Percentiles rank a stretch among this genome's conserved stretches.
phyloP scores from a whole-genome alignment of 495 filamentous ascomycete species.

The Neurospora tetraspora region DNA sequence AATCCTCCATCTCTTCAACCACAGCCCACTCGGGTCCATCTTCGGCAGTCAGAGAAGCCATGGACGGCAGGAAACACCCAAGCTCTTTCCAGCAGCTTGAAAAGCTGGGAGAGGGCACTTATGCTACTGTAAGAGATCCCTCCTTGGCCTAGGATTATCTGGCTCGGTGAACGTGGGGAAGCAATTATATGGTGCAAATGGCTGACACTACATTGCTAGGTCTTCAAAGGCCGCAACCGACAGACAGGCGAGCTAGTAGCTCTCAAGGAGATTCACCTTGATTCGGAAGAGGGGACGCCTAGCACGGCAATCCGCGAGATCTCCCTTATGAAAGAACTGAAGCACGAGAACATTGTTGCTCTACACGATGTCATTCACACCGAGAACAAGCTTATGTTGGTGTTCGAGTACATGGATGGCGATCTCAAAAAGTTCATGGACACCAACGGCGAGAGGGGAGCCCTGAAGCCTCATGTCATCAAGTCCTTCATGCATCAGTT shows the following conservation, averaged over 20 bases:
- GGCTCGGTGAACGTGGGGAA: background rate
- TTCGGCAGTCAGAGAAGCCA: conserved; percentile 24
- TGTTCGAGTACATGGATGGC: conserved; percentile 97
- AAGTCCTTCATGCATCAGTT: conserved; percentile 98
- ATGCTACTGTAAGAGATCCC: conserved; percentile 72
- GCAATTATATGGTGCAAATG: background rate
- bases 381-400: conserved; percentile 98
- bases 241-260: conserved; percentile 94
- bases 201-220: conserved; percentile 36
- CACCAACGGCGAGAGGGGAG: conserved; percentile 69
- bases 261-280: conserved; percentile 97
- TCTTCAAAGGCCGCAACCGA: conserved; percentile 97
- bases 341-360: conserved; percentile 94
- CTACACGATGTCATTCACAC: conserved; percentile 99
- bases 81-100: conserved; percentile 98
- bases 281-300: conserved; percentile 96
- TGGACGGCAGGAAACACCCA: conserved; percentile 84
- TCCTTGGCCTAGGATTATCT: background rate
- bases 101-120: conserved; percentile 97
- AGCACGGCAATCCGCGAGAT: conserved; percentile 99
- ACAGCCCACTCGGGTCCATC: background rate
- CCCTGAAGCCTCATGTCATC: conserved; percentile 74
- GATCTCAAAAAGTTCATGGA: conserved; percentile 99
- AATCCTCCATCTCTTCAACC: conserved; percentile 8
- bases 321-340: conserved; percentile 97